Conservation (phyloP, 2,329 filamentous ascomycete genomes). For the Xylaria sp. region DNA sequence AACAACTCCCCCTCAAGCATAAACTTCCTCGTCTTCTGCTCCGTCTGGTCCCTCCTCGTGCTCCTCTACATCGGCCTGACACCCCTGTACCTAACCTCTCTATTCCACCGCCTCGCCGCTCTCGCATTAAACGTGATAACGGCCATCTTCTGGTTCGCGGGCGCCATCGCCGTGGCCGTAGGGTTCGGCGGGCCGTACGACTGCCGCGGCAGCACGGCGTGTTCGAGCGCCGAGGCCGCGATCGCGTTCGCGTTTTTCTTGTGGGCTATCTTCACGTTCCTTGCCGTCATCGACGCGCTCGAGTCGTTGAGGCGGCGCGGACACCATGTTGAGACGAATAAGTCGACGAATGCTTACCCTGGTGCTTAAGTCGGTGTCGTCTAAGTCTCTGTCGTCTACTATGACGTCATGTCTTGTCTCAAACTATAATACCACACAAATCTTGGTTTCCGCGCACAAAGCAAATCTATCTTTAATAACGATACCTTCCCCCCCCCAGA, state of each 20-base stretch:
- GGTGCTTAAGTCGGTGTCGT: slow-evolving; percentile 39
- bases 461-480: background rate
- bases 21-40: slow-evolving; percentile 83
- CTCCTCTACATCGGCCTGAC: slow-evolving; percentile 76
- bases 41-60: slow-evolving; percentile 79
- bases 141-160: slow-evolving; percentile 90
- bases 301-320: slow-evolving; percentile 57
- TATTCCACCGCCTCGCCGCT: slow-evolving; percentile 73
- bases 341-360: slow-evolving; percentile 44
- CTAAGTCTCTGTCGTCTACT: too few species aligned
- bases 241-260: slow-evolving; percentile 74
- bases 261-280: slow-evolving; percentile 63
- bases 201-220: slow-evolving; percentile 65
- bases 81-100: slow-evolving; percentile 69
- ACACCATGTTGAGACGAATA: slow-evolving; percentile 43
- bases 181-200: slow-evolving; percentile 66
- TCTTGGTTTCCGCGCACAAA: background rate
- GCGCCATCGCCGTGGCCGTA: slow-evolving; percentile 80
- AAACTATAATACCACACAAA: background rate
- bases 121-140: slow-evolving; percentile 77
- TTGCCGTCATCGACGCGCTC: slow-evolving; percentile 60
- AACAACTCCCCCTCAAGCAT: slow-evolving; percentile 63
- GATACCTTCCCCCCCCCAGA: background rate
- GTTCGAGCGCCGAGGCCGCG: slow-evolving; percentile 70
- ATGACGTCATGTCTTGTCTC: too few species aligned